Evolutionary conservation across 2,329 filamentous ascomycete species (phyloP), one percentile per base, ranked within the genome.

Genomic region (Kalmusia sp.): DNA sequence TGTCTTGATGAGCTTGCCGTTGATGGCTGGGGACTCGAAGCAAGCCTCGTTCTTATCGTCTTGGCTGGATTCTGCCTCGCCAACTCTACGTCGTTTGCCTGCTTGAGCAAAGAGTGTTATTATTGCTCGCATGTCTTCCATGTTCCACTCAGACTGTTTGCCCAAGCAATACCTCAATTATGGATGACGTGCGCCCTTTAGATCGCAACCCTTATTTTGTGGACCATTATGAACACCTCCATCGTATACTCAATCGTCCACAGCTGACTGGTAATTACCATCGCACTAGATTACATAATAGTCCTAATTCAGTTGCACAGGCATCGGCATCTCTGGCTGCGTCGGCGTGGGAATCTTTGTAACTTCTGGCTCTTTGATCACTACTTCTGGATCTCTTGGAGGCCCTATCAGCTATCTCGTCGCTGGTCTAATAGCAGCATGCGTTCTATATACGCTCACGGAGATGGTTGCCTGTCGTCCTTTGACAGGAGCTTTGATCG

Each of bases 391-490:
- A 4, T 64, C 62, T 9, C 41, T 65, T 2, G 64, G 64, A 35
- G 64, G 54, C 19, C 49, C 62, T 11, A 27, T 67, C 9, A 61
- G 59, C 43, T 65, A 67, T 57, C 43, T 63, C 2, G 41, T 67
- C 28, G 62, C 62, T 7, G 64, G 61, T 7, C 43, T 48, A 7
- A 62, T 64, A 1, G 43, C 59, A 11, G 61, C 56, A 34, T 63
- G 64, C 38, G 64, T 62, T 9, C 39, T 62, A 22, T 67, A 65
- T 19, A 65, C 57, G 8, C 46, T 64, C 22, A 65, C 61, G 4
- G 64, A 65, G 27, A 67, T 67, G 61, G 52, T 67, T 2, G 51
- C 61, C 15, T 62, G 58, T 21, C 49, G 64, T n/a, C 62, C 64
- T 2, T 12, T 64, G 6, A 65, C 64, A 8, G 64, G 64, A 12